Base-by-base conservation (phyloP, 2,329 filamentous ascomycete species). In the Colletotrichum acutatum region DNA sequence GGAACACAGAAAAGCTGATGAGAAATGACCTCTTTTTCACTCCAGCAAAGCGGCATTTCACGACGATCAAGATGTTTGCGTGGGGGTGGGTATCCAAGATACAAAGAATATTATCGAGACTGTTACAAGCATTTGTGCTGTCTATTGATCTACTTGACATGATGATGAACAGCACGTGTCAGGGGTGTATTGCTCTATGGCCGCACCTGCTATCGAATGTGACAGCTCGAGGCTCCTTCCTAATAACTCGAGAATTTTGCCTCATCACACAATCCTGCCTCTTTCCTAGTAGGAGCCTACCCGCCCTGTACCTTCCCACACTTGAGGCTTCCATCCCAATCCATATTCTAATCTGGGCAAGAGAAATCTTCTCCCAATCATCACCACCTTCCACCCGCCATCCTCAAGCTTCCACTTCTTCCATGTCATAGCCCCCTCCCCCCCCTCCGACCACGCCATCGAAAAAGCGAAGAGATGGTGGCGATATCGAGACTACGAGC, bases 1-100 rank as follows among this genome's bases (percentile, higher is more conserved):
- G 66, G 54, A 37, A 59, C 60, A 70, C 28, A 61, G 57, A 71
- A 71, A 71, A 71, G 52, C 57, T 42, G 57, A 67, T 42, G 71
- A 73, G 71, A 70, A 49, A 73, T 57, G 56, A 66, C 34, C 14
- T 73, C 26, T 42, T 70, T 57, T 66, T 49, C 49, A 42, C 37
- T 22, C 42, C 8, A 22, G 19, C 42, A 28, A n/a, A 52, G 71
- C 60, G 49, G 56, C 57, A 4, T 34, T 57, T 34, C 22, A 68
- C 8, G 49, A 67, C 22, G 49, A 57, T n/a, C 22, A 32, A 37
- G 49, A 57, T 22, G 24, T 57, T 22, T 68, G 64, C 28, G 3
- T 22, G 19, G 32, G 32, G 63, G 32, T 28, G 57, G 28, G 58
- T 53, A 46, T 24, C 24, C 6, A 26, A 30, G 26, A 19, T 24